Base-by-base conservation (phyloP, 352 stramenopile genomes). In the Globisporangium lucens region DNA sequence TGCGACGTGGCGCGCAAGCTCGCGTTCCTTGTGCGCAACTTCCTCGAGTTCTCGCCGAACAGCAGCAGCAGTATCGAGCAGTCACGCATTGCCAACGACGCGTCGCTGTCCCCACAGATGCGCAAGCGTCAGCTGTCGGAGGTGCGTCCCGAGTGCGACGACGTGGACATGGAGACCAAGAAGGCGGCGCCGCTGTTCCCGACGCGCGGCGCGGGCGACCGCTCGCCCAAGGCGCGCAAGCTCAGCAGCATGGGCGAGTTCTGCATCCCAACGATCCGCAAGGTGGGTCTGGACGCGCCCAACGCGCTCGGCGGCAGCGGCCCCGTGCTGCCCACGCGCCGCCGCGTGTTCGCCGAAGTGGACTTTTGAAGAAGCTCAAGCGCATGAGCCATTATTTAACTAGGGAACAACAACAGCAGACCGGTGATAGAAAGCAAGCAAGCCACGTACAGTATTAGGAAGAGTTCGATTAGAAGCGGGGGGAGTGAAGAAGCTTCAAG, bases 311-410 rank as follows among this genome's bases (percentile, higher is more conserved):
- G 53, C 24, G 55, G 27, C 15, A n/a, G 8, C 3, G 29, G 29
- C 2, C 13, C 15, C 1, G 4, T 36, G 10, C 66, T 91, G 59
- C 67, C 84, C 22, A 82, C 79, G 1, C 68, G 86, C 13, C 77
- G 83, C 24, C 76, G 86, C 43, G 86, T 94, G 36, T 94, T 92
- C 62, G 84, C 86, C 7, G 84, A 94, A 58, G 86, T 94, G 55
- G 82, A 94, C 68, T 90, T 94, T 63, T 72, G 41, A 63, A 56
- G 15, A 7, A 13, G 41, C 41, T 5, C 43, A 22, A 62, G 6
- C 8, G 30, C 7, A 10, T 3, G 0, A 35, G 7, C 29, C 46
- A 8, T 35, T 67, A 70, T 70, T 70, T 70, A 70, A 69, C 43
- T 69, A 51, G 46, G 46, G 49, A 61, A 38, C 9, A 49, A 5